A percentile compares a stretch with the other conserved stretches of the same genome.
Evolutionary conservation across 2,329 filamentous ascomycete genomes (phyloP).

Genomic region (Aspergillus clavatus): DNA sequence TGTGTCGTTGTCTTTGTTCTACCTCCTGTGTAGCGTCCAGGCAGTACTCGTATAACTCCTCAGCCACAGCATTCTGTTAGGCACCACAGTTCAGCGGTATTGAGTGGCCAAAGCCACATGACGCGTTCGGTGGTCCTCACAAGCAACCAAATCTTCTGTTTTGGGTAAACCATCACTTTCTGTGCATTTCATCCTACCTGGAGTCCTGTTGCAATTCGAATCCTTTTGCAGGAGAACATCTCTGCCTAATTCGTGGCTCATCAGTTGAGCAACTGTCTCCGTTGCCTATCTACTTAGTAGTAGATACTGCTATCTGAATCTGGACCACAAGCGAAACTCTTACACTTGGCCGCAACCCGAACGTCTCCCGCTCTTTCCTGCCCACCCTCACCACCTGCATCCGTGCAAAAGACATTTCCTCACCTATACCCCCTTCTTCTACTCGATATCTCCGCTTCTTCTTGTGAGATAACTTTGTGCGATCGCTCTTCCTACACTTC

Average conservation of each 20-base stretch:
- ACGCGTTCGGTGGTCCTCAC: slow-evolving; percentile 7
- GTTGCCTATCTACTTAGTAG: slow-evolving; percentile 1
- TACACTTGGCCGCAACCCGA: slow-evolving; percentile 17
- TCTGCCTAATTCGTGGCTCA: background rate
- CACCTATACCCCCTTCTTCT: background rate
- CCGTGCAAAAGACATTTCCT: background rate
- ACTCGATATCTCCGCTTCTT: slow-evolving; percentile 7
- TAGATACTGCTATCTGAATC: slow-evolving; percentile 1
- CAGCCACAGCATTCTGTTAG: slow-evolving; percentile 5
- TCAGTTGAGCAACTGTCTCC: background rate
- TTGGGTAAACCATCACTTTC: background rate
- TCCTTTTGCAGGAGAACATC: background rate
- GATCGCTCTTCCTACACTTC: slow-evolving; percentile 10
- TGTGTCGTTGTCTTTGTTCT: too few relatives aligned
- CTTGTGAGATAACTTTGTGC: slow-evolving; percentile 3
- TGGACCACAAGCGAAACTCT: slow-evolving; percentile 13
- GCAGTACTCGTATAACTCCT: too few relatives aligned
- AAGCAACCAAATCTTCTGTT: background rate
- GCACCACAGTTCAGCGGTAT: slow-evolving; percentile 11
- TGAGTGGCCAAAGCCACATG: slow-evolving; percentile 17
- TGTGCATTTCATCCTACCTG: background rate
- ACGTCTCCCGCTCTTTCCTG: slow-evolving; percentile 14
- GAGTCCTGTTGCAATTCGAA: background rate
- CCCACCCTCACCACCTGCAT: slow-evolving; percentile 2
- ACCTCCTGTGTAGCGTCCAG: too few relatives aligned